Conservation (phyloP, 305 asterid species). For the Lippia alba region DNA sequence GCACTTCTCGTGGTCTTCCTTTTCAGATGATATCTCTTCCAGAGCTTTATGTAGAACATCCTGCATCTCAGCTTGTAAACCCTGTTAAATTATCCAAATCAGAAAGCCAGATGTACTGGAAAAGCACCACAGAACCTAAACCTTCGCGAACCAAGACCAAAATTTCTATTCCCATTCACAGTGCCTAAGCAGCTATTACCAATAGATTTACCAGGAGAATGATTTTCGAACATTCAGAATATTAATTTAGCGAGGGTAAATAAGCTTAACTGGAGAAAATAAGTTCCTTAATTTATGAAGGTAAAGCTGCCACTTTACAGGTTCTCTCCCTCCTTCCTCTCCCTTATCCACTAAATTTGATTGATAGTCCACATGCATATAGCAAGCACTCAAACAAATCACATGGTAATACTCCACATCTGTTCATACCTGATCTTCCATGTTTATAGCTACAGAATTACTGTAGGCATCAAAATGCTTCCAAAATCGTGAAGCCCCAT, state of each 20-base stretch:
- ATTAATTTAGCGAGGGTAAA: constrained; percentile 10
- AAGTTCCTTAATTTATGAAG: neutral
- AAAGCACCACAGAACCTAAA: constrained; percentile 17
- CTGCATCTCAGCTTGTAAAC: constrained; percentile 64
- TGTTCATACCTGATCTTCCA: constrained; percentile 60
- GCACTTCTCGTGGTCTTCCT: constrained; percentile 79
- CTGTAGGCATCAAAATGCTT: constrained; percentile 73
- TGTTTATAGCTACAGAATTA: constrained; percentile 47
- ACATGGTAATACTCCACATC: constrained; percentile 20
- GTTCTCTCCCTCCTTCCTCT: constrained; percentile 13
- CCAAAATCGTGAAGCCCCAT: constrained; percentile 83
- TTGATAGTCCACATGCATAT: constrained; percentile 10
- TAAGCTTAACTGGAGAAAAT: no score
- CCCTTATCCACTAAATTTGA: constrained; percentile 12
- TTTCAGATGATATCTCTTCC: constrained; percentile 79
- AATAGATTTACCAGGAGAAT: constrained; percentile 14
- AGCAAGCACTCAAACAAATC: constrained; percentile 3
- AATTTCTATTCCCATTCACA: neutral
- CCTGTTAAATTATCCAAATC: constrained; percentile 51
- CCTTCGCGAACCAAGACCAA: constrained; percentile 15
- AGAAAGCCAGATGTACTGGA: constrained; percentile 21
- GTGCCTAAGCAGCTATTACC: constrained; percentile 20
- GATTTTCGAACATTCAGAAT: constrained; percentile 17
- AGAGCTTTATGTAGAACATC: constrained; percentile 69
- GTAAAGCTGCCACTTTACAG: constrained; percentile 16